Percentiles rank a stretch among this genome's conserved stretches.
Evolutionary conservation across 1,284 basidiomycete species (phyloP).

Genomic region (Acaromyces ingoldii): DNA sequence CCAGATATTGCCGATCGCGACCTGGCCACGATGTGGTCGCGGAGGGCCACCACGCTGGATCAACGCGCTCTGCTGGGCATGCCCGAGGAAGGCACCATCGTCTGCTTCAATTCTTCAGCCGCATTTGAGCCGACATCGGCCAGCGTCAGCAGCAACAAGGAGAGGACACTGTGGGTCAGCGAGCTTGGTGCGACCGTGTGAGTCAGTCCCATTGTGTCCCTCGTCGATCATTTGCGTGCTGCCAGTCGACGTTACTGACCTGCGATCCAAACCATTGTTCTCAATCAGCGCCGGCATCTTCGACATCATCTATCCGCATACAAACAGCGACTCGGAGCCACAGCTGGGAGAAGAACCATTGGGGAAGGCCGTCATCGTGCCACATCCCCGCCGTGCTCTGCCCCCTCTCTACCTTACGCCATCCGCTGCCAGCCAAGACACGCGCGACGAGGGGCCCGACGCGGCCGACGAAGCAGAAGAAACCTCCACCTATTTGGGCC

Average conservation of each 20-base stretch:
- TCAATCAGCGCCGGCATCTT: slow-evolving; percentile 37
- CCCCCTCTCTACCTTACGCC: too few species aligned
- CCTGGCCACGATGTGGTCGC: slow-evolving; percentile 33
- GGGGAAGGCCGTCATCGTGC: slow-evolving; percentile 31
- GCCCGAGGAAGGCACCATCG: slow-evolving; percentile 41
- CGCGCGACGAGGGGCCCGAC: too few species aligned
- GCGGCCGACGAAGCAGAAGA: too few species aligned
- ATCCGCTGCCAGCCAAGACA: too few species aligned
- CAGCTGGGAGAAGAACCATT: too few species aligned
- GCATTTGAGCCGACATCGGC: not conserved
- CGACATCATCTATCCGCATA: slow-evolving; percentile 31
- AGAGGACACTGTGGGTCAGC: slow-evolving; percentile 24
- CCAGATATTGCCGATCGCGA: slow-evolving; percentile 47
- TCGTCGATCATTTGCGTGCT: too few species aligned
- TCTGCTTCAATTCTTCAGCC: slow-evolving; percentile 41
- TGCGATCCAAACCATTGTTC: too few species aligned
- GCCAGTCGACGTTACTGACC: too few species aligned
- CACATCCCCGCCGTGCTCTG: slow-evolving; percentile 23
- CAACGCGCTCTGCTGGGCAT: slow-evolving; percentile 33
- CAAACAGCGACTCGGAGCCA: slow-evolving; percentile 19
- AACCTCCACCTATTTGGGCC: slow-evolving; percentile 31
- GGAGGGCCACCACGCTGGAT: slow-evolving; percentile 10
- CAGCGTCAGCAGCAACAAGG: not conserved
- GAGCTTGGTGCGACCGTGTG: slow-evolving; percentile 16
- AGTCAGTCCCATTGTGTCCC: too few species aligned